Evolutionary conservation across 768 basidiomycete genomes (phyloP), one percentile per base, ranked within the genome.

Genomic region (Suillus subalutaceus): DNA sequence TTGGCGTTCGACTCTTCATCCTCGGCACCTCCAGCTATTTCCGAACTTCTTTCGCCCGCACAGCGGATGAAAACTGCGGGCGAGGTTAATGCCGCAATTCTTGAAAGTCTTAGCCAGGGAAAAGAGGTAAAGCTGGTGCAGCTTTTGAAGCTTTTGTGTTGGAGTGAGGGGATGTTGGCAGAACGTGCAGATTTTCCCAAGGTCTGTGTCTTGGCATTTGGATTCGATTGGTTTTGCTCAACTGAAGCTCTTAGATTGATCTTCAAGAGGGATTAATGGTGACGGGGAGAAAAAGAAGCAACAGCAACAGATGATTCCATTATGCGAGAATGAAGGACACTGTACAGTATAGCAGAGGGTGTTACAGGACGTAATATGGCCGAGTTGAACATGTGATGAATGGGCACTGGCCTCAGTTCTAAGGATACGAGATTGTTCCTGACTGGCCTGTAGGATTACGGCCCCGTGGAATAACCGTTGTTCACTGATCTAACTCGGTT

Each of bases 21-120:
- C 37, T 68, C 73, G 43, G 72, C 74, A 53, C 78, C 79, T 16
- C 92, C 94, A 30, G 71, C 84, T 32, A 94, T 97, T 70, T 83
- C 88, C 23, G 90, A 94, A 64, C 81, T 99, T 63, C 79, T 99
- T 74, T 90, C 91, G 37, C 91, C 93, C 38, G 89, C 88, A 26
- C 96, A 98, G 76, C 85, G 97, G 60, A 86, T 94, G 86, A 92
- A 91, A 80, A 97, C 96, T n/a, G 96, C 96, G 1, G 90, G 92
- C 26, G 94, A 97, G 79, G 89, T 99, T 75, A 99, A 99, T 74
- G 91, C 93, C 1, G 96, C 97, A 40, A 97, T 99, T 64, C 80
- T 99, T 74, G 93, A 96, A 72, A 92, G 91, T 72, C 82, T 95
- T 68, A 92, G 94, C 70, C 94, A 98, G 72, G 94, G 95, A 0